Base-by-base conservation (phyloP, 768 basidiomycete species). In the Leucocoprinus sp. region DNA sequence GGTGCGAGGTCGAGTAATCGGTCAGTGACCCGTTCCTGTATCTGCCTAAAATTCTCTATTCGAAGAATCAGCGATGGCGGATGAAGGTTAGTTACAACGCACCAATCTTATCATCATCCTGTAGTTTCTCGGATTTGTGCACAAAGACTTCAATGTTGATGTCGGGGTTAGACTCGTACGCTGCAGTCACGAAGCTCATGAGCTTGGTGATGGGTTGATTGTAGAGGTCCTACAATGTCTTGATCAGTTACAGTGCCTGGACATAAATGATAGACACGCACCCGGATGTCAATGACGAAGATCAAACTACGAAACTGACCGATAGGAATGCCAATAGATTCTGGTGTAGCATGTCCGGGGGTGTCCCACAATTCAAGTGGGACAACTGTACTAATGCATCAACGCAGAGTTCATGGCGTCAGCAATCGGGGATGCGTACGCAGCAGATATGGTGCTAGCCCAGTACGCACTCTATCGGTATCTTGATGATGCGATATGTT, bases 321-420 rank as follows among this genome's bases (percentile, higher is more conserved):
- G 28, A 96, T 72, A 6, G 85, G 77, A 6, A 76, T 72, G 17
- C 78, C 82, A 8, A 95, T 72, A n/a, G 80, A 76, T 18, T 91
- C 84, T 9, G 84, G 75, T 3, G 89, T 81, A 45, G 82, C 76
- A 49, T 84, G 90, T 19, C 87, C 88, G 0, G 93, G 95, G 55
- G 91, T 90, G 58, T 96, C 93, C 91, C 91, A 96, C 59, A 97
- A 80, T 60, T 96, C 89, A 28, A 97, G 76, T 1, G 92, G 90
- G 50, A 96, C 82, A 52, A 95, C 80, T 33, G 92, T 85, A 64
- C 93, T 96, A 61, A 37, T 52, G 46, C 18, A 35, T 19, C 53
- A 51, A 33, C 47, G 46, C 36, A 40, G 37, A 40, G 29, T 34
- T 46, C 24, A 43, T 33, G 23, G 31, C 36, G 43, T 52, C 48